A percentile compares a stretch with the other conserved stretches of the same genome.
Conservation (phyloP, 169 alveolate species). For the Pseudocohnilembus persalinus region DNA sequence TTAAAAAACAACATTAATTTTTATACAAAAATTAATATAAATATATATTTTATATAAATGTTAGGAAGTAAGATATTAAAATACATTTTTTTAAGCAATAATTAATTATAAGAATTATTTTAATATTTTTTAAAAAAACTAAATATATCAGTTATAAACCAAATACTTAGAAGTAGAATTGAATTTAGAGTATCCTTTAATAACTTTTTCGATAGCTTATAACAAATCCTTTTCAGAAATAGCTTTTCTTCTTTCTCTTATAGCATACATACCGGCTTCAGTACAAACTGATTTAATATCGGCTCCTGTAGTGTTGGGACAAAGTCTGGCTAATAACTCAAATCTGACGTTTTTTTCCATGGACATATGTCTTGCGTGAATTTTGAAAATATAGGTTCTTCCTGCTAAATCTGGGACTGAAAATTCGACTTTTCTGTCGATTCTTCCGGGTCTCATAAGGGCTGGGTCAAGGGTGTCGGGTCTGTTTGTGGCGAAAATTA, state of each 20-base stretch:
- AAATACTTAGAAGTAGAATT: constrained; percentile 40
- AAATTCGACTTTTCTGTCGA: constrained; percentile 98
- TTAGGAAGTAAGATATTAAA: no score
- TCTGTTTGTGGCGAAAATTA: constrained; percentile 98
- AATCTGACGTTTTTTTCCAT: constrained; percentile 95
- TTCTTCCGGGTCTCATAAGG: constrained; percentile 97
- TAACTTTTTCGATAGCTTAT: constrained; percentile 97
- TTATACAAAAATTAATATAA: no score
- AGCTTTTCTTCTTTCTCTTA: constrained; percentile 98
- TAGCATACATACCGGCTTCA: constrained; percentile 99
- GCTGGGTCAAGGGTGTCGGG: constrained; percentile 99
- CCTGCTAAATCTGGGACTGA: constrained; percentile 98
- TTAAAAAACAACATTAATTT: no score
- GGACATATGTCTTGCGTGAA: constrained; percentile 97
- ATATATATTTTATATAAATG: no score
- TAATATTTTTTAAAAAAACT: not conserved
- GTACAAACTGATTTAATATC: constrained; percentile 98
- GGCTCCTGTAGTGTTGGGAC: constrained; percentile 99
- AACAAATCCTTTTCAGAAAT: constrained; percentile 96
- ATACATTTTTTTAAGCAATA: no score
- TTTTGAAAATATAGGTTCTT: constrained; percentile 96
- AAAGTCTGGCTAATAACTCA: constrained; percentile 96
- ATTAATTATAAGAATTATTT: no score
- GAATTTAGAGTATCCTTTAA: constrained; percentile 95
- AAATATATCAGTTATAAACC: constrained; percentile 37